A percentile compares a stretch with the other conserved stretches of the same genome.
Evolutionary conservation across 345 rosid species (phyloP).

Genomic region (Streptanthus diversifolius): DNA sequence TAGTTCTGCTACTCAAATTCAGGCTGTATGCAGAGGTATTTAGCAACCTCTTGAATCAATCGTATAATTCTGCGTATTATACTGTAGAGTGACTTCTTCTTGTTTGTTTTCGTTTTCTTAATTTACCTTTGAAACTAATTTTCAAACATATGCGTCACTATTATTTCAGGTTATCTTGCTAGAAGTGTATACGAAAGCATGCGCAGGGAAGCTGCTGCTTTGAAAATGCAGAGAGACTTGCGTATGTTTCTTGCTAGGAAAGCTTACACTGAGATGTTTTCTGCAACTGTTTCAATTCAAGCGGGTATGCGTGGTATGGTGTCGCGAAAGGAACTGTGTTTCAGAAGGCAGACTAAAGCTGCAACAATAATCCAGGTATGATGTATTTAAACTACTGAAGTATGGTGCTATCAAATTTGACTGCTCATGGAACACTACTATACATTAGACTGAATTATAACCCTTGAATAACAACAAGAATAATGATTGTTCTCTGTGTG

Average conservation of each 20-base stretch:
- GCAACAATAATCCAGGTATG: slow-evolving; percentile 75
- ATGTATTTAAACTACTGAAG: background rate
- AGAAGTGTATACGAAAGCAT: slow-evolving; percentile 56
- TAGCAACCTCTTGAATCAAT: background rate
- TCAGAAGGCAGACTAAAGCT: slow-evolving; percentile 74
- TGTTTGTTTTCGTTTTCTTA: background rate
- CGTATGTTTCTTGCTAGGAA: slow-evolving; percentile 83
- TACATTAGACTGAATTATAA: background rate
- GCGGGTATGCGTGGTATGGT: slow-evolving; percentile 91
- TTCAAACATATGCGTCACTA: background rate
- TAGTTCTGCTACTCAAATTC: slow-evolving; percentile 60
- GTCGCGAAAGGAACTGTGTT: slow-evolving; percentile 70
- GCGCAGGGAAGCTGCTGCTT: slow-evolving; percentile 78
- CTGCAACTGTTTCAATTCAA: slow-evolving; percentile 68
- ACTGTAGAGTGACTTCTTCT: background rate
- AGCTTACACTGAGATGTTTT: slow-evolving; percentile 53
- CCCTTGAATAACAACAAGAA: background rate
- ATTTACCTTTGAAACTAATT: background rate
- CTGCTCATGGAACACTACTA: background rate
- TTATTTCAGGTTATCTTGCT: slow-evolving; percentile 66
- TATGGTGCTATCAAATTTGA: background rate
- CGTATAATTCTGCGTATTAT: background rate
- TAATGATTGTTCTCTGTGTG: slow-evolving; percentile 5
- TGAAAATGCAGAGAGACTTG: slow-evolving; percentile 71
- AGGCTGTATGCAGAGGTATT: slow-evolving; percentile 89